Percentiles rank a stretch among this genome's conserved stretches.
phyloP scores from a whole-genome alignment of 108 stramenopile genomes.

The Nannochloropsis salina region DNA sequence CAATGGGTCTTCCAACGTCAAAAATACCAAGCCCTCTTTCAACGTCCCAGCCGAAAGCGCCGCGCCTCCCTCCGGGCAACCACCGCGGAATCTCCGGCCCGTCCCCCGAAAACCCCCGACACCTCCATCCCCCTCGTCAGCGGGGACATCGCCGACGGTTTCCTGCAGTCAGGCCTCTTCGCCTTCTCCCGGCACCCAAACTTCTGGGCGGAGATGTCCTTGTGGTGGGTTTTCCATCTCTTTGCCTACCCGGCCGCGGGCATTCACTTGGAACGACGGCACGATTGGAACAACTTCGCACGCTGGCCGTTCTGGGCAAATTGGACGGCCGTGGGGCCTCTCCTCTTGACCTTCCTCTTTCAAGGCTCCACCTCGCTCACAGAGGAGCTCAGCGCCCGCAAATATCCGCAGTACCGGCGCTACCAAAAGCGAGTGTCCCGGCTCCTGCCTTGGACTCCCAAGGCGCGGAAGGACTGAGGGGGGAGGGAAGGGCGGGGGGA shows the following conservation, averaged over 20 bases:
- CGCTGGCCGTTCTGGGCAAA: neutral
- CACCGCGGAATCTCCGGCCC: neutral
- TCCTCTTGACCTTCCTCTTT: neutral
- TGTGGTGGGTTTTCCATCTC: constrained; percentile 8
- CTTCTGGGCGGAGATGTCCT: neutral
- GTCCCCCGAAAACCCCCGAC: neutral
- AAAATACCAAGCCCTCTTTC: neutral
- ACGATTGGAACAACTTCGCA: neutral
- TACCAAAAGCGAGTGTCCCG: neutral
- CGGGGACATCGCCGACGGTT: neutral
- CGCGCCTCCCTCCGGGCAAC: neutral
- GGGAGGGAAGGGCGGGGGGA: neutral
- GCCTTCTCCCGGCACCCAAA: constrained; percentile 2
- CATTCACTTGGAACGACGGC: neutral
- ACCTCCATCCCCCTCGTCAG: neutral
- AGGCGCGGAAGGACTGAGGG: neutral
- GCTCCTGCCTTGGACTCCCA: neutral
- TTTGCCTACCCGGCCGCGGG: neutral
- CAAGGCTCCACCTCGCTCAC: neutral
- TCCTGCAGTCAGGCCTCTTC: neutral
- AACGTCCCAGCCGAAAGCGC: neutral
- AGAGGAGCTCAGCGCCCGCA: neutral
- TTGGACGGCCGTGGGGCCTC: neutral
- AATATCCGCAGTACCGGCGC: neutral
- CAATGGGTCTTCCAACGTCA: neutral